A percentile compares a stretch with the other conserved stretches of the same genome.
Conservation (phyloP, 306 rosid genomes). For the Castanea mollissima region DNA sequence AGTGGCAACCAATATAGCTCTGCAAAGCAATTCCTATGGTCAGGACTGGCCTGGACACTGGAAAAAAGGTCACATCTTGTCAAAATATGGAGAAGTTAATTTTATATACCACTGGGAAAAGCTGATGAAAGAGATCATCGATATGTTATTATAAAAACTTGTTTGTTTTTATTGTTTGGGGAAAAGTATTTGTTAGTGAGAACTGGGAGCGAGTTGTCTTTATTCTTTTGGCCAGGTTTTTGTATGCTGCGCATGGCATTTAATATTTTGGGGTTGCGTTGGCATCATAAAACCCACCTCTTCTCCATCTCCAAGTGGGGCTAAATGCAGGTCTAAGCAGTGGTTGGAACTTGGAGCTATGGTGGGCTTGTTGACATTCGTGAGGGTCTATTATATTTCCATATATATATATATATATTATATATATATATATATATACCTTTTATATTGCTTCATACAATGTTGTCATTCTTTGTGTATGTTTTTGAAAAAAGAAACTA, state of each 20-base stretch:
- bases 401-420: too few relatives aligned
- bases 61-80: not conserved
- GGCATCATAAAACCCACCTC: constrained; percentile 23
- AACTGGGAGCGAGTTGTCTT: constrained; percentile 3
- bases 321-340: constrained; percentile 28
- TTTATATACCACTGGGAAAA: not conserved
- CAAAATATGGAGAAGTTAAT: not conserved
- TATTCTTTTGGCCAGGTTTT: constrained; percentile 2
- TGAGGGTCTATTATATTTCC: constrained; percentile 1
- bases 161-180: not conserved
- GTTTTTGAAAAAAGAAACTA: too few relatives aligned
- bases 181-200: not conserved
- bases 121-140: not conserved
- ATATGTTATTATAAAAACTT: not conserved
- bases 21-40: not conserved
- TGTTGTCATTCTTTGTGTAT: not conserved
- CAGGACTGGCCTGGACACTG: not conserved
- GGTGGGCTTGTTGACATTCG: constrained; percentile 34
- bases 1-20: constrained; percentile 5
- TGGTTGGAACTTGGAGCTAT: constrained; percentile 73
- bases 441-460: not conserved
- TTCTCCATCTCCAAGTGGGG: constrained; percentile 36
- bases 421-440: not conserved
- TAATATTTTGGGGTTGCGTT: constrained; percentile 21
- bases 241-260: constrained; percentile 4